Conservation (phyloP, 148 eudicot species). For the Euryodendron excelsum region DNA sequence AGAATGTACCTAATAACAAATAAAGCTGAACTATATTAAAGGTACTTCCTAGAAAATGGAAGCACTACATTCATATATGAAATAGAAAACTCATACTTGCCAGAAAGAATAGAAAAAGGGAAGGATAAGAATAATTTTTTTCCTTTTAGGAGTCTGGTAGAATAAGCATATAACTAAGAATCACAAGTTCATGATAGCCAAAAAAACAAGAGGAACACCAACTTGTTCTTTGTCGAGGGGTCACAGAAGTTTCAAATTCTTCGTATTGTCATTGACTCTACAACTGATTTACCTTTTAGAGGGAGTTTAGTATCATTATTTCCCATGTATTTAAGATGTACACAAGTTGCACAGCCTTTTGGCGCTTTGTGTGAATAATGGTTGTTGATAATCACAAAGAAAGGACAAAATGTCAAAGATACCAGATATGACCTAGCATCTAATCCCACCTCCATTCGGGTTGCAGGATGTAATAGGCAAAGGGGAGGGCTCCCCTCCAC, state of each 20-base stretch:
- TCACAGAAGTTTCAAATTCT: not conserved
- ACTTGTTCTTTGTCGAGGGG: constrained; percentile 1
- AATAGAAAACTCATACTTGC: no score
- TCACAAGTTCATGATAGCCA: not conserved
- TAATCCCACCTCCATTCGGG: not conserved
- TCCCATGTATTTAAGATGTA: not conserved
- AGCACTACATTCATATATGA: not conserved
- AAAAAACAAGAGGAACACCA: not conserved
- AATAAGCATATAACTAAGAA: not conserved
- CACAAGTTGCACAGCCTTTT: not conserved
- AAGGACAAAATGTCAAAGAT: no score
- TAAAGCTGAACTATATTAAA: not conserved
- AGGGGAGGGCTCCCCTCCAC: not conserved
- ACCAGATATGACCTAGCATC: not conserved
- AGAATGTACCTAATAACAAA: constrained; percentile 61
- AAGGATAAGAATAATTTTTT: not conserved
- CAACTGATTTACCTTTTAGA: not conserved
- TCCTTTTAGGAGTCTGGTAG: not conserved
- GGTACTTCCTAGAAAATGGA: not conserved
- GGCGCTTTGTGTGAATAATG: no score
- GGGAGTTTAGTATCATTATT: not conserved
- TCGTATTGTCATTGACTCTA: not conserved
- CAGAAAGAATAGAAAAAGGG: not conserved
- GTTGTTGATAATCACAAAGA: no score
- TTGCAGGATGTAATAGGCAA: not conserved